phyloP scores from a whole-genome alignment of 306 rosid genomes.

The Dalbergia oliveri region DNA sequence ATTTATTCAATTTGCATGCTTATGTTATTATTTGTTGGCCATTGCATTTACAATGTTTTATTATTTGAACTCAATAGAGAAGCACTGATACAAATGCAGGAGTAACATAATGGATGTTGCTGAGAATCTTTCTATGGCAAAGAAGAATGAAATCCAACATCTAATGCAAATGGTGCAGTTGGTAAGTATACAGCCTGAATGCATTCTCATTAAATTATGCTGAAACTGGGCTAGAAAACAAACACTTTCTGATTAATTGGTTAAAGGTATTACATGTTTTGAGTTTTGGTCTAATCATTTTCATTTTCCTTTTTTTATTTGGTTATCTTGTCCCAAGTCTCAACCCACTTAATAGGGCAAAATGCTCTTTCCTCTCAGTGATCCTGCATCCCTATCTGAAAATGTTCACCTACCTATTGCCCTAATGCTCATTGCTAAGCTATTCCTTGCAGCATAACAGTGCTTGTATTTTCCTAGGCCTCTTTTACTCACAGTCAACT shows the following conservation, averaged over 20 bases:
- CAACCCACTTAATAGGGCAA: slow-evolving; percentile 7
- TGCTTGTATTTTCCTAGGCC: background rate
- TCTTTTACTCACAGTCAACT: background rate
- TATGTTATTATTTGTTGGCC: slow-evolving; percentile 28
- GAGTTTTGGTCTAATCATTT: slow-evolving; percentile 13
- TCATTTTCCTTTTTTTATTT: background rate
- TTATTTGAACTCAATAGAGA: slow-evolving; percentile 37
- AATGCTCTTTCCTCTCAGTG: slow-evolving; percentile 7
- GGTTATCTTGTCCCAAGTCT: slow-evolving; percentile 15
- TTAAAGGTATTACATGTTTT: slow-evolving; percentile 24
- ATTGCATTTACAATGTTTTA: slow-evolving; percentile 34
- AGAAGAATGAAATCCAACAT: slow-evolving; percentile 74
- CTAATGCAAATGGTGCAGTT: slow-evolving; percentile 62
- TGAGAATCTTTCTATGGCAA: slow-evolving; percentile 57
- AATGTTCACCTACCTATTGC: background rate
- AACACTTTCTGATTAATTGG: slow-evolving; percentile 18
- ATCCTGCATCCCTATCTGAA: slow-evolving; percentile 3
- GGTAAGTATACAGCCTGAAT: slow-evolving; percentile 58
- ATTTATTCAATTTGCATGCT: slow-evolving; percentile 9
- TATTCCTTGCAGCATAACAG: slow-evolving; percentile 1
- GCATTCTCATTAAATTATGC: slow-evolving; percentile 29
- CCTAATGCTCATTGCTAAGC: background rate
- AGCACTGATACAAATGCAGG: slow-evolving; percentile 62
- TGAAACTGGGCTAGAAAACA: slow-evolving; percentile 33
- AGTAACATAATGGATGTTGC: slow-evolving; percentile 68